Evolutionary conservation across 306 rosid genomes (phyloP), one percentile per base, ranked within the genome.

Genomic region (Cucumis hystrix): DNA sequence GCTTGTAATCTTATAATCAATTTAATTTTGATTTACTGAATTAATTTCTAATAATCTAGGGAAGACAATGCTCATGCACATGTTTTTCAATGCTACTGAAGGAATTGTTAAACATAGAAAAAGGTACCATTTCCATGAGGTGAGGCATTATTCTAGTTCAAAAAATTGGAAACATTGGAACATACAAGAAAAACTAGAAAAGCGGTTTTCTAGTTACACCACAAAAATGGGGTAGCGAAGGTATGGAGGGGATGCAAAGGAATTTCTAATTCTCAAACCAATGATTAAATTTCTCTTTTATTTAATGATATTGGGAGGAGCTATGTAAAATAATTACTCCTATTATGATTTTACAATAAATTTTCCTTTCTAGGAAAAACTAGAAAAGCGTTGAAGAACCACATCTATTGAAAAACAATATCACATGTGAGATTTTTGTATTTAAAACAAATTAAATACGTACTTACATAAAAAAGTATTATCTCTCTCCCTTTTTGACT

Each of bases 51-150:
- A 59, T 74, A 74, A 64, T 84, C 82, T 80, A 90, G 96, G 98
- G 81, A 95, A 95, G 91, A 95, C 98, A 35, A 95, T 95, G 98
- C 91, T 95, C 85, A 95, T 95, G 98, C 97, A 95, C 87, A 92
- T 95, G 98, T 90, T 90, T 85, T 95, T 87, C 85, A 80, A 84
- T 76, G 90, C 96, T 82, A 92, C 98, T 5, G 84, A 92, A 80
- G 89, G 89, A 86, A 79, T 92, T 70, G 93, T 92, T 80, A 95
- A 87, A 23, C 25, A 23, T 23, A 23, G 25, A 23, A 23, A 23
- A 23, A 23, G 25, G 25, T 23, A 23, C 25, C 25, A 23, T 23
- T 23, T 23, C 25, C 25, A 23, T 23, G 25, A 23, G 25, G 25
- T 23, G 25, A 23, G 25, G 1, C 25, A 23, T 23, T 23, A 23